phyloP scores from a whole-genome alignment of 2,329 filamentous ascomycete species.

The Biscogniauxia mediterranea region DNA sequence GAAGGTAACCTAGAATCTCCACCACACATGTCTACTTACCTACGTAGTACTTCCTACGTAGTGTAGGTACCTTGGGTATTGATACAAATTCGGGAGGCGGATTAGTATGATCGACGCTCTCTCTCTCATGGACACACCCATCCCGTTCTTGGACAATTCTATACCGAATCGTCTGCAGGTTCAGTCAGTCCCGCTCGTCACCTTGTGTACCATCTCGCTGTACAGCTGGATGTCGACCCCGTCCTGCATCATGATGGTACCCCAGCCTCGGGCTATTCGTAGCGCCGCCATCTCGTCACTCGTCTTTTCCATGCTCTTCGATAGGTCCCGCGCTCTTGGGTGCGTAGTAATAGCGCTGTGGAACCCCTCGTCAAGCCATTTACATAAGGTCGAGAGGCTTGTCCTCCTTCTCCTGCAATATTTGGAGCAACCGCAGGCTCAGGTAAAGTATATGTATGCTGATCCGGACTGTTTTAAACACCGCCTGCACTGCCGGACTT shows the following conservation, averaged over 20 bases:
- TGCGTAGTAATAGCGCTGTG: background rate
- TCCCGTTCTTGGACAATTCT: background rate
- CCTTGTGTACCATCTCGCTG: background rate
- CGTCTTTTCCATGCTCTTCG: background rate
- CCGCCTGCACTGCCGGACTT: background rate
- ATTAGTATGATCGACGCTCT: too few relatives aligned
- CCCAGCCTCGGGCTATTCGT: background rate
- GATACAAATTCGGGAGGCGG: too few relatives aligned
- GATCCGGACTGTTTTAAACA: background rate
- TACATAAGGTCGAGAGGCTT: background rate
- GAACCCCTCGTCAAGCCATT: background rate
- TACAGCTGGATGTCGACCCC: background rate
- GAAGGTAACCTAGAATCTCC: too few relatives aligned
- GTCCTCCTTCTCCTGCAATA: background rate
- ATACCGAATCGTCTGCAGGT: background rate
- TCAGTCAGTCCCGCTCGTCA: too few relatives aligned
- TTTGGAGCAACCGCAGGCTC: background rate
- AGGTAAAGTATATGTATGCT: background rate
- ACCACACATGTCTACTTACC: too few relatives aligned
- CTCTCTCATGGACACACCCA: background rate
- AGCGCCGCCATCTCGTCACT: too few relatives aligned
- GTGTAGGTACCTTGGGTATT: too few relatives aligned
- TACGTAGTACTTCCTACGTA: too few relatives aligned
- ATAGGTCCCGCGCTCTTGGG: background rate
- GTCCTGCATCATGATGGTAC: background rate